phyloP scores from a whole-genome alignment of 306 rosid genomes.

The Hippophae tibetana region DNA sequence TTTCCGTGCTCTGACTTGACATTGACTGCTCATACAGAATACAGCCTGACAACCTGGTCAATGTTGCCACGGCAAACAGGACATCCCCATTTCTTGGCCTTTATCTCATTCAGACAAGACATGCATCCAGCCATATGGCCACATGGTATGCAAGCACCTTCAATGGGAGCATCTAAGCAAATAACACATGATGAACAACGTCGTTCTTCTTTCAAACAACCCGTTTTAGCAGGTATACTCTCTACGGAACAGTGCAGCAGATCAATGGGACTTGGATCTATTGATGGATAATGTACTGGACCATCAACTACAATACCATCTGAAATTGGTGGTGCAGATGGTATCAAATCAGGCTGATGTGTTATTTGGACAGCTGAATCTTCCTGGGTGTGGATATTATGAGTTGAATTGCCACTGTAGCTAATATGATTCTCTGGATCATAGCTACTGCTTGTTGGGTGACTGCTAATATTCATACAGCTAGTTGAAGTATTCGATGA shows the following conservation, averaged over 20 bases:
- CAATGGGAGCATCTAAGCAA: constrained; percentile 92
- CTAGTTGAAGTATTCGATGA: constrained; percentile 33
- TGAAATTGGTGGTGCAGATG: constrained; percentile 60
- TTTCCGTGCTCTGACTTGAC: constrained; percentile 8
- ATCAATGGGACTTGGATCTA: constrained; percentile 52
- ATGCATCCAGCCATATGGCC: constrained; percentile 98
- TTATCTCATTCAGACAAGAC: constrained; percentile 83
- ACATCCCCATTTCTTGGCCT: constrained; percentile 91
- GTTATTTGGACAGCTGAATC: constrained; percentile 17
- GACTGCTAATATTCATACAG: constrained; percentile 20
- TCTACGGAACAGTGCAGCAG: constrained; percentile 32
- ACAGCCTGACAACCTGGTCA: constrained; percentile 66
- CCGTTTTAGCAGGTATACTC: constrained; percentile 19
- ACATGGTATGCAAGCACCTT: constrained; percentile 98
- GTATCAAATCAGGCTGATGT: constrained; percentile 22
- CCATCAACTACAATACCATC: constrained; percentile 38
- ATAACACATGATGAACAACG: constrained; percentile 58
- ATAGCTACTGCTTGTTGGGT: constrained; percentile 18
- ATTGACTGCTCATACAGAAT: constrained; percentile 44
- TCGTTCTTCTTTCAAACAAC: constrained; percentile 34
- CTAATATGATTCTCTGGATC: constrained; percentile 17
- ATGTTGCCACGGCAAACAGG: constrained; percentile 93
- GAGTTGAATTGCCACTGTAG: constrained; percentile 22
- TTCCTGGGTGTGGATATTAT: constrained; percentile 19
- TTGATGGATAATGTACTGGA: constrained; percentile 66